These are phyloP conservation scores for Circinella umbellata DNA, from an alignment of 371 early-diverging fungal genomes.

Conservation along the genomic window DNA sequence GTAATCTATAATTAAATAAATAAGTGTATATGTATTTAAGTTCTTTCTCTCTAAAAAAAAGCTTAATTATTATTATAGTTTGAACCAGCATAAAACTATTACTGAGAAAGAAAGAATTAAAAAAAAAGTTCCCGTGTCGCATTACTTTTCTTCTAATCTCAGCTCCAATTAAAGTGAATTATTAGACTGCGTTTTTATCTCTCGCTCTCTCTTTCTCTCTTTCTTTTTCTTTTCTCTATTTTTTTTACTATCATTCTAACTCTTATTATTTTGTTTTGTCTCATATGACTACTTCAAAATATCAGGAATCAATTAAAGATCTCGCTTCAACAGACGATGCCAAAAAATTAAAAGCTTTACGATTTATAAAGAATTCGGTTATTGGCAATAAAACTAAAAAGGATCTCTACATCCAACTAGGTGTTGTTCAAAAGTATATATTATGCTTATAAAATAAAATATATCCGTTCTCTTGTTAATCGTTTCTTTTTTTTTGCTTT, in stretches of 20 bases:
- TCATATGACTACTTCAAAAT: conserved; percentile 62
- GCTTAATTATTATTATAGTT: too few species aligned
- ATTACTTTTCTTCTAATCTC: too few species aligned
- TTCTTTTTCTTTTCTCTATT: neutral
- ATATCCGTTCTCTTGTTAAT: neutral
- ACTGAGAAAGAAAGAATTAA: too few species aligned
- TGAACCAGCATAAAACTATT: too few species aligned
- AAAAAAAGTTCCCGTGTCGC: too few species aligned
- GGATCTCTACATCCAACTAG: conserved; percentile 72
- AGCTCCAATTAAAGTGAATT: too few species aligned
- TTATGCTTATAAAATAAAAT: neutral
- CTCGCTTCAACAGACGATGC: conserved; percentile 46
- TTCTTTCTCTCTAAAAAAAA: too few species aligned
- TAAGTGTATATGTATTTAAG: too few species aligned
- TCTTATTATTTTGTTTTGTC: neutral
- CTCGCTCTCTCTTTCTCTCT: conserved; percentile 1
- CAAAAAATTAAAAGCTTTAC: conserved; percentile 65
- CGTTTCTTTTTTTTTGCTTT: neutral
- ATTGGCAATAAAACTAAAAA: conserved; percentile 90
- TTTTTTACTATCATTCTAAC: neutral
- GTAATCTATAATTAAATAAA: too few species aligned
- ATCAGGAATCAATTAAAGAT: conserved; percentile 62
- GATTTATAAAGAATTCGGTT: conserved; percentile 84
- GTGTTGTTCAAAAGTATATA: conserved; percentile 69
- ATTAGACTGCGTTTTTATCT: neutral